phyloP scores from a whole-genome alignment of 2,329 filamentous ascomycete species.

The Nemania bipapillata region DNA sequence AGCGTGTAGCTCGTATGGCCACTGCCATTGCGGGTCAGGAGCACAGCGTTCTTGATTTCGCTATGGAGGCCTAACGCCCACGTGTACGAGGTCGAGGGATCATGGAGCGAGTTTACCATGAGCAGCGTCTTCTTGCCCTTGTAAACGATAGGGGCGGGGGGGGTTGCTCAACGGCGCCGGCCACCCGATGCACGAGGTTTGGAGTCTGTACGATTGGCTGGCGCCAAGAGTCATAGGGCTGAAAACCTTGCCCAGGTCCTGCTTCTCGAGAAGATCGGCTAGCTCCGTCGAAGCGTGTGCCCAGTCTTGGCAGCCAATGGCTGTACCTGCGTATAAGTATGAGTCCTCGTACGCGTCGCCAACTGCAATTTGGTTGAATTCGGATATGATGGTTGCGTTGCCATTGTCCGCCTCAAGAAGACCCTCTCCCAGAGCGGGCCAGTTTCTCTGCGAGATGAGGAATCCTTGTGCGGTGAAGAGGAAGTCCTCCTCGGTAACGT shows the following conservation, averaged over 20 bases:
- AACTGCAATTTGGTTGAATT: slow-evolving; percentile 42
- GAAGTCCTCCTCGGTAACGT: slow-evolving; percentile 51
- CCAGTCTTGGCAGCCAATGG: slow-evolving; percentile 56
- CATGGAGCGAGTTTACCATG: slow-evolving; percentile 54
- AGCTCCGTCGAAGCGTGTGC: slow-evolving; percentile 42
- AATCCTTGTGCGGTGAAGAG: slow-evolving; percentile 50
- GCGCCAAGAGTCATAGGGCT: slow-evolving; percentile 51
- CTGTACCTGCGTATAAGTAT: slow-evolving; percentile 46
- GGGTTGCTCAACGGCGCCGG: slow-evolving; percentile 53
- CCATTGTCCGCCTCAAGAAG: slow-evolving; percentile 50
- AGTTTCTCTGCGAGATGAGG: slow-evolving; percentile 42
- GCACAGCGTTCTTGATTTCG: slow-evolving; percentile 51
- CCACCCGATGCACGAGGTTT: slow-evolving; percentile 56
- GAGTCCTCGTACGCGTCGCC: slow-evolving; percentile 45
- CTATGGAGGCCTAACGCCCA: slow-evolving; percentile 53
- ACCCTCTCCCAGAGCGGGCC: slow-evolving; percentile 43
- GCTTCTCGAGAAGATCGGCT: slow-evolving; percentile 46
- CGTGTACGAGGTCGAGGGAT: slow-evolving; percentile 55
- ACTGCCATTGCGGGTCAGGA: slow-evolving; percentile 55
- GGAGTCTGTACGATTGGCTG: slow-evolving; percentile 52
- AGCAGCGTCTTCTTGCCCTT: slow-evolving; percentile 51
- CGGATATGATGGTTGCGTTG: slow-evolving; percentile 53
- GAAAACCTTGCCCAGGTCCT: slow-evolving; percentile 48
- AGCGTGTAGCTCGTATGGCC: slow-evolving; percentile 55
- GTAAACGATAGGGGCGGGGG: slow-evolving; percentile 44